These are phyloP conservation scores for Scenedesmus sp. DNA, from an alignment of 163 green algal genomes.

Conservation along the genomic window DNA sequence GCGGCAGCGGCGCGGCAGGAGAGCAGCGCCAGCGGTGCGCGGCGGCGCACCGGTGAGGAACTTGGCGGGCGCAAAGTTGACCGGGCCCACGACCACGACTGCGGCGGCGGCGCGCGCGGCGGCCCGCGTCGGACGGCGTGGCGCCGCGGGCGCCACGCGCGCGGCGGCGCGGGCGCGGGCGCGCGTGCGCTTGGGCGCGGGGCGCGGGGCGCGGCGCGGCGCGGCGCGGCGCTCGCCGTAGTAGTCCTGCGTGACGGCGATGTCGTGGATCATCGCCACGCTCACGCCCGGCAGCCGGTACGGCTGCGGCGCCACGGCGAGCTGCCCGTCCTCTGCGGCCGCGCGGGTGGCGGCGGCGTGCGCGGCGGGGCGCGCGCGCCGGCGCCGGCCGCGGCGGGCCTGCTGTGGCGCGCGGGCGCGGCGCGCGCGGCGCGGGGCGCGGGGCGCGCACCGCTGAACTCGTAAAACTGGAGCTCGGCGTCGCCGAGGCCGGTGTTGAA, in stretches of 20 bases:
- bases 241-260: conserved; percentile 75
- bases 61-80: conserved; percentile 47
- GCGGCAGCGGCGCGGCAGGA: too few relatives aligned
- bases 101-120: too few relatives aligned
- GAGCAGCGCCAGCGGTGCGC: too few relatives aligned
- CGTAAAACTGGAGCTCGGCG: conserved; percentile 44
- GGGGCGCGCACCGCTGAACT: conserved; percentile 39
- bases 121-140: too few relatives aligned
- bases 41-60: neutral
- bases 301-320: neutral
- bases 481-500: conserved; percentile 33
- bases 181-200: too few relatives aligned
- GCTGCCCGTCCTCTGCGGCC: conserved; percentile 18
- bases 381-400: neutral
- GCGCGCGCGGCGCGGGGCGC: too few relatives aligned
- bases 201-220: too few relatives aligned
- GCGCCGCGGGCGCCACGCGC: too few relatives aligned
- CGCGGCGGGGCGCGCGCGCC: neutral
- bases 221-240: too few relatives aligned
- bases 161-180: too few relatives aligned
- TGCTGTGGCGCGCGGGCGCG: too few relatives aligned
- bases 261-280: conserved; percentile 81
- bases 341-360: neutral
- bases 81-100: conserved; percentile 71
- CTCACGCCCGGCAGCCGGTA: conserved; percentile 31